Evolutionary conservation across 441 rosid genomes (phyloP).

Genomic region (Euphorbia corollata): DNA sequence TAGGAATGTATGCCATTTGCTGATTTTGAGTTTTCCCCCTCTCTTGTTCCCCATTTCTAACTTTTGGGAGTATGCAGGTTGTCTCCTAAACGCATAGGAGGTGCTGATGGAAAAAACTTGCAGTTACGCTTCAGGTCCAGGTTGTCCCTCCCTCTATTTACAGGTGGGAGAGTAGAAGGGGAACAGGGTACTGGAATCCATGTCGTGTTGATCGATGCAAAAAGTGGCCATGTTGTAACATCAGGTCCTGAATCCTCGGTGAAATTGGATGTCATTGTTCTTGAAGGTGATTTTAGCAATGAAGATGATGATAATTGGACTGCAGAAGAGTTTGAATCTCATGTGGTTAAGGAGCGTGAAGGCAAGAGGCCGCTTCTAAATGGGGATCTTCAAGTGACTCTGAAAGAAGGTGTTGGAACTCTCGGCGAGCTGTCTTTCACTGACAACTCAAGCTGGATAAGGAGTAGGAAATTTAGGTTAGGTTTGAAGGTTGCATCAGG

Average conservation of each 20-base stretch:
- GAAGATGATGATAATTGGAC: conserved; percentile 74
- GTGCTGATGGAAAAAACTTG: conserved; percentile 63
- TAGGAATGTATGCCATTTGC: not conserved
- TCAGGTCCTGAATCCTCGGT: conserved; percentile 62
- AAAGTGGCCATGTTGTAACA: conserved; percentile 51
- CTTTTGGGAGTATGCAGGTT: conserved; percentile 39
- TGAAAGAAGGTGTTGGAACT: conserved; percentile 86
- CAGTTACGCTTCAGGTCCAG: conserved; percentile 68
- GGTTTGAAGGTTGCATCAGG: conserved; percentile 76
- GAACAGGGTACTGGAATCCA: conserved; percentile 79
- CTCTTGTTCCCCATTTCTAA: not conserved
- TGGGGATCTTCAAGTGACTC: conserved; percentile 67
- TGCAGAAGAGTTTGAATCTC: conserved; percentile 65
- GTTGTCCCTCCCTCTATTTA: conserved; percentile 73
- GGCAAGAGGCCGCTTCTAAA: conserved; percentile 77
- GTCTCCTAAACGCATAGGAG: conserved; percentile 69
- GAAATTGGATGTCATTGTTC: conserved; percentile 69
- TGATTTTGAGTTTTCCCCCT: not conserved
- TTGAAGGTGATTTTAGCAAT: conserved; percentile 81
- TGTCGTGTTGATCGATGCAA: conserved; percentile 50
- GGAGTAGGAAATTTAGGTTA: conserved; percentile 79
- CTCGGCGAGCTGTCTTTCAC: conserved; percentile 76
- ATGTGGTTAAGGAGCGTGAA: conserved; percentile 78
- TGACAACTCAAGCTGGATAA: conserved; percentile 88
- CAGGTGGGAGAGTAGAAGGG: conserved; percentile 88